Base-by-base conservation (phyloP, 2,329 filamentous ascomycete species). In the Fusarium sp. region DNA sequence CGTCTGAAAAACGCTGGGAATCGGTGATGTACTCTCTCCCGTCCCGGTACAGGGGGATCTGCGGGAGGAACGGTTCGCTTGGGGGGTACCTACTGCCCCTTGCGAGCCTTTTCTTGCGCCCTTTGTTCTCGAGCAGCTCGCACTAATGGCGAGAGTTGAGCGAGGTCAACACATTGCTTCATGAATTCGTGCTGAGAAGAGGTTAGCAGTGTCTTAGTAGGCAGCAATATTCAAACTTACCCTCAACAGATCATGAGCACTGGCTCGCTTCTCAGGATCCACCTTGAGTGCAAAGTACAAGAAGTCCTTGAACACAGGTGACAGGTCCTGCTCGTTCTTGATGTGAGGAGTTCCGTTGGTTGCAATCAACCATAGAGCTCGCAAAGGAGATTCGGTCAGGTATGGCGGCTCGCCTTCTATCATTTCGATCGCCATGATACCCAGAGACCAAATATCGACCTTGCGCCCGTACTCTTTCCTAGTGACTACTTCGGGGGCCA, bases 381-480 rank as follows among this genome's bases (percentile, higher is more conserved):
- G 90, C 24, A 99, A 86, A 7, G 96, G 96, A 38, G 94, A 97
- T 80, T 99, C 96, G 39, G 95, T 98, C 62, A 99, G 86, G 78
- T 98, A 99, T 24, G 96, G 96, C 14, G 96, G 96, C 80, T 98
- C 96, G 78, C 95, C 96, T 82, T 98, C 96, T 71, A 99, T 97
- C 96, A 99, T 99, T 81, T 99, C 96, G 76, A 99, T 98, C 9
- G 96, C 94, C 96, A 99, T 98, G 82, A 99, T 99, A 62, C 96
- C 96, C 44, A 99, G 84, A 62, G 93, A 97, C 96, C 96, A 99
- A 73, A 99, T 98, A 77, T 99, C 96, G 56, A 99, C 95, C 81
- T 98, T 99, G 68, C 95, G 92, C 71, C 96, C 96, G 81, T 99
- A 99, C 81, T 98, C 96, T 80, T 98, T 98, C 42, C 95, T 87